These are phyloP conservation scores for Megacollybia platyphylla DNA, from an alignment of 1,284 basidiomycete genomes.

Conservation along the genomic window DNA sequence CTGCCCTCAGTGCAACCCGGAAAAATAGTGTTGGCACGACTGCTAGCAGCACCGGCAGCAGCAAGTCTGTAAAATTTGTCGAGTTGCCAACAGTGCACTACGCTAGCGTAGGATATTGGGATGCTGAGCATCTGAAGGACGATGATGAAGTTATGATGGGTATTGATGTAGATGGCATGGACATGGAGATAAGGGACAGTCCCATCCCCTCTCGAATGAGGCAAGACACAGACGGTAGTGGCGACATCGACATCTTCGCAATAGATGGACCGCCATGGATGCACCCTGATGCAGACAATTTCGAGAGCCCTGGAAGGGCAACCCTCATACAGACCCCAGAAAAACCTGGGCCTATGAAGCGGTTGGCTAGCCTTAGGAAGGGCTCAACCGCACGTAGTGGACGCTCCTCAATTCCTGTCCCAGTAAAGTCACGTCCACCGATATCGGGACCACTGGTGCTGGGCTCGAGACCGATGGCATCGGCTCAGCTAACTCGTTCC, in stretches of 20 bases:
- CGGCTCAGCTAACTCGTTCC: conserved; percentile 5
- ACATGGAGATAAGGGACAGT: background rate
- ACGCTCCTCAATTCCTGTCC: conserved; percentile 1
- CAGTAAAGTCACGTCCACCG: conserved; percentile 11
- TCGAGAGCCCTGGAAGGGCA: background rate
- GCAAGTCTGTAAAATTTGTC: conserved; percentile 37
- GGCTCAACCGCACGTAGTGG: background rate
- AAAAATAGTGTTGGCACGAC: conserved; percentile 6
- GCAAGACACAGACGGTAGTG: background rate
- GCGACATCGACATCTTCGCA: background rate
- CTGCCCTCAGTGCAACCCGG: background rate
- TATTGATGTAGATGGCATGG: conserved; percentile 3
- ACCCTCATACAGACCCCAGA: conserved; percentile 7
- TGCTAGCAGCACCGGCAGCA: conserved; percentile 11
- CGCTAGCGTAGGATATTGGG: conserved; percentile 18
- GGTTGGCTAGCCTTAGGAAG: too few relatives aligned
- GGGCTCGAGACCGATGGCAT: conserved; percentile 12
- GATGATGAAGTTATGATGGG: conserved; percentile 8
- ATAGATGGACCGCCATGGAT: background rate
- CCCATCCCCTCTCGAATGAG: background rate
- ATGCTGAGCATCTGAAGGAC: conserved; percentile 15
- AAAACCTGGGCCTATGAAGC: background rate
- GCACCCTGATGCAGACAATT: conserved; percentile 1
- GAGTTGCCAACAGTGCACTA: conserved; percentile 34
- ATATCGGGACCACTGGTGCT: conserved; percentile 31